Conservation (phyloP, 768 basidiomycete genomes). For the Rubroboletus pulcherrimus region DNA sequence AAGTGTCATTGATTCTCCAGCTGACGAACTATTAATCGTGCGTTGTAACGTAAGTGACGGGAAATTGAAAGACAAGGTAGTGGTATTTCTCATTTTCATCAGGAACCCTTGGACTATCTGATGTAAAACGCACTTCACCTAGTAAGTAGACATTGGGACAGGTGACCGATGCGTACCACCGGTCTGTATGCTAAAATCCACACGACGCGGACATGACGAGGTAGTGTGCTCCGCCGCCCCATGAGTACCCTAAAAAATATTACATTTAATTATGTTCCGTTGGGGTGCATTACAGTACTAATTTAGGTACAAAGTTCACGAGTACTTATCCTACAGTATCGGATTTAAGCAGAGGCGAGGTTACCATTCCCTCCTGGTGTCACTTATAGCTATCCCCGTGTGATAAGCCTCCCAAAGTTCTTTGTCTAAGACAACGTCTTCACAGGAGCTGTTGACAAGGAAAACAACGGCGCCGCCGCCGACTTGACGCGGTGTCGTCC, state of each 20-base stretch:
- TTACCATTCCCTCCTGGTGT: background rate
- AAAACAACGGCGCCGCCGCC: background rate
- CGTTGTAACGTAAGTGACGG: background rate
- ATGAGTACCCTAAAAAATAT: background rate
- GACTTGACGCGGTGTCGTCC: background rate
- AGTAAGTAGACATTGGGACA: background rate
- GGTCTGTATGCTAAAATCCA: background rate
- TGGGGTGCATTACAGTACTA: background rate
- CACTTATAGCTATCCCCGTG: background rate
- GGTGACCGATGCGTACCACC: background rate
- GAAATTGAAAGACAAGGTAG: background rate
- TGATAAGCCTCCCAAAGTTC: background rate
- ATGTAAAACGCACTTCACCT: background rate
- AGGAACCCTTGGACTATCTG: background rate
- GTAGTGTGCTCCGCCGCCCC: background rate
- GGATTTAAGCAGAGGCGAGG: background rate
- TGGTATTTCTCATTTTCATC: background rate
- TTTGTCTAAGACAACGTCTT: background rate
- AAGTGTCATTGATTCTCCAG: background rate
- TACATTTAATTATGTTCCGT: background rate
- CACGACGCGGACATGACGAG: constrained; percentile 2
- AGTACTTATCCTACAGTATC: background rate
- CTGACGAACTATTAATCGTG: background rate
- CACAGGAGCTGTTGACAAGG: background rate
- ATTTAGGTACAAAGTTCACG: background rate